Evolutionary conservation across 257 asterid species (phyloP).

Genomic region (Rehmannia glutinosa): DNA sequence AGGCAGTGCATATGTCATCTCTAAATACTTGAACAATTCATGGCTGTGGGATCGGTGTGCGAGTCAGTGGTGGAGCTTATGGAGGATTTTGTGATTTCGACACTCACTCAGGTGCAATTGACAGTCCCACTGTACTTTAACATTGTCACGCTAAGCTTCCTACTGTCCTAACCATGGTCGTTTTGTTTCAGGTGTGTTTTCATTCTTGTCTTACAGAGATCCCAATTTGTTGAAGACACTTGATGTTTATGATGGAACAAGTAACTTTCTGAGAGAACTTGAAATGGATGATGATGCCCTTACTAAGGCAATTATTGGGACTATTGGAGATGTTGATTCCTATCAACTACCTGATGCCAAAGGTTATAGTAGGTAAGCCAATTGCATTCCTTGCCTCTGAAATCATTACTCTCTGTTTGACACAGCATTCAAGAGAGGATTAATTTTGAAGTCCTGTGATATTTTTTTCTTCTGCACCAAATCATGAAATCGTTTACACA

Average conservation of each 20-base stretch:
- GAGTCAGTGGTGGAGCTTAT: conserved; percentile 99
- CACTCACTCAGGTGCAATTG: conserved; percentile 75
- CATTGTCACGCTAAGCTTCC: not conserved
- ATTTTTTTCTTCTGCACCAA: not conserved
- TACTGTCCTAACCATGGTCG: conserved; percentile 5
- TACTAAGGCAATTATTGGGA: conserved; percentile 94
- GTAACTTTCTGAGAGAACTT: conserved; percentile 77
- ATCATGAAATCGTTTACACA: not conserved
- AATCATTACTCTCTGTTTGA: not conserved
- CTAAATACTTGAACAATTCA: conserved; percentile 72
- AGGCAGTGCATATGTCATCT: conserved; percentile 92
- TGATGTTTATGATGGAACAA: conserved; percentile 85
- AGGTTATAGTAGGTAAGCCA: conserved; percentile 85
- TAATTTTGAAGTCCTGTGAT: not conserved
- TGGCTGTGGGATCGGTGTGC: conserved; percentile 99
- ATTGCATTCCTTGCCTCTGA: not conserved
- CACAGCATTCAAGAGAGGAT: not conserved
- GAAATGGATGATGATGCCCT: conserved; percentile 90
- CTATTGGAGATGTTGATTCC: conserved; percentile 93
- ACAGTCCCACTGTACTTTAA: conserved; percentile 1
- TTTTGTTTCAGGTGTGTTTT: conserved; percentile 71
- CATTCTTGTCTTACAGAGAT: conserved; percentile 91
- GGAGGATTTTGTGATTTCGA: conserved; percentile 98
- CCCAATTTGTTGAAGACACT: conserved; percentile 94
- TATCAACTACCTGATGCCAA: conserved; percentile 98